Conservation (phyloP, 768 basidiomycete genomes). For the Pleurotus tuber-regium region DNA sequence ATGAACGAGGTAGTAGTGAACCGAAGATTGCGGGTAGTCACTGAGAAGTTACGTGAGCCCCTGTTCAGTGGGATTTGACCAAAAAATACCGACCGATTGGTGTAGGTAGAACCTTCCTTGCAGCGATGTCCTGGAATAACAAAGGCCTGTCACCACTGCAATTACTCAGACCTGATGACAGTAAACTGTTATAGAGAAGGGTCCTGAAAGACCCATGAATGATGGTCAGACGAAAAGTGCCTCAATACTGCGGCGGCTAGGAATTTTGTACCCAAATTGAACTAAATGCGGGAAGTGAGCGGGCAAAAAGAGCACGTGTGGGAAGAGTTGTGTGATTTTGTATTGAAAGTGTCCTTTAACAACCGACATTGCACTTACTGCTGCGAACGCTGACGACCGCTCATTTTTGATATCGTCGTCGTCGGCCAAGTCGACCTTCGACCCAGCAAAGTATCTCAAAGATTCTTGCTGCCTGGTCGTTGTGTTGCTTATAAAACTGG, state of each 20-base stretch:
- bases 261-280: neutral
- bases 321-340: slow-evolving; percentile 1
- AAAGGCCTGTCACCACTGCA: too few species aligned
- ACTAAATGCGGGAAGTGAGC: neutral
- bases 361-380: slow-evolving; percentile 5
- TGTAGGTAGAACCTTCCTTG: too few species aligned
- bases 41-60: too few species aligned
- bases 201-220: neutral
- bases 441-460: slow-evolving; percentile 1
- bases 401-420: slow-evolving; percentile 3
- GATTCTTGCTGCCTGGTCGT: slow-evolving; percentile 6
- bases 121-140: too few species aligned
- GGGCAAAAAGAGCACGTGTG: neutral
- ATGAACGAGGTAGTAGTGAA: too few species aligned
- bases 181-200: neutral
- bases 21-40: too few species aligned
- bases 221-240: slow-evolving; percentile 1
- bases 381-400: slow-evolving; percentile 10
- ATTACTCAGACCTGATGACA: too few species aligned
- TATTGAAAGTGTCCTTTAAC: slow-evolving; percentile 8
- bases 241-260: neutral
- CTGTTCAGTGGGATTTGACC: too few species aligned
- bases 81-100: too few species aligned
- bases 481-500: slow-evolving; percentile 2
- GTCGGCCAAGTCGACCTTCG: slow-evolving; percentile 5